phyloP scores from a whole-genome alignment of 345 rosid species.

The Clausena lansium region DNA sequence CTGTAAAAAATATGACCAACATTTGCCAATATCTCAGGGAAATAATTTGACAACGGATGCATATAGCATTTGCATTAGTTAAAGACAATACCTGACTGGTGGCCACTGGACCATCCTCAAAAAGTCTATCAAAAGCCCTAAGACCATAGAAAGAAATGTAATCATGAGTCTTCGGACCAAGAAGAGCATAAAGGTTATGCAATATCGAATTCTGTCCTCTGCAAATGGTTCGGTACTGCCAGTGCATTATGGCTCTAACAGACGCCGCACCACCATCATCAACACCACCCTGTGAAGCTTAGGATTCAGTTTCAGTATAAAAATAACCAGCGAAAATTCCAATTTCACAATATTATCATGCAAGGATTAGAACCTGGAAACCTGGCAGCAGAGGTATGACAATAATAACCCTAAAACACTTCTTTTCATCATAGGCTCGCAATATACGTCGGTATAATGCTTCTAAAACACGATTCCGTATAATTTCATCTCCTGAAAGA shows the following conservation, averaged over 20 bases:
- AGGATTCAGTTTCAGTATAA: constrained; percentile 7
- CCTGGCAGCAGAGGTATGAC: constrained; percentile 98
- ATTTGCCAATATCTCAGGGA: background rate
- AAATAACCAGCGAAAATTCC: background rate
- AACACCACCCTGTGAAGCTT: constrained; percentile 76
- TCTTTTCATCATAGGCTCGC: constrained; percentile 82
- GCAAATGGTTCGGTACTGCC: constrained; percentile 98
- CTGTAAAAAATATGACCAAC: background rate
- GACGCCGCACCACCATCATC: constrained; percentile 98
- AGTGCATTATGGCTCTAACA: constrained; percentile 99
- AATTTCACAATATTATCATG: constrained; percentile 14
- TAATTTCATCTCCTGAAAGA: constrained; percentile 84
- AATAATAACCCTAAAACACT: constrained; percentile 79
- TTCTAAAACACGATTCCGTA: constrained; percentile 85
- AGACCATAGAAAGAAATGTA: constrained; percentile 96
- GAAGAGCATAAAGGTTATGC: constrained; percentile 65
- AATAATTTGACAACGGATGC: background rate
- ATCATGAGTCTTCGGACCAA: constrained; percentile 74
- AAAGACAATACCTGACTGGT: constrained; percentile 76
- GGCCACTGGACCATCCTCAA: constrained; percentile 81
- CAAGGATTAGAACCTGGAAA: constrained; percentile 64
- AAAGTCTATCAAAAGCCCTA: constrained; percentile 80
- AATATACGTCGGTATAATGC: constrained; percentile 78
- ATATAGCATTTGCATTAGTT: background rate
- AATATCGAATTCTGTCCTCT: constrained; percentile 90